A percentile compares a stretch with the other conserved stretches of the same genome.
phyloP scores from a whole-genome alignment of 192 early-diverging fungal species.

The Chytriomyces confervae region DNA sequence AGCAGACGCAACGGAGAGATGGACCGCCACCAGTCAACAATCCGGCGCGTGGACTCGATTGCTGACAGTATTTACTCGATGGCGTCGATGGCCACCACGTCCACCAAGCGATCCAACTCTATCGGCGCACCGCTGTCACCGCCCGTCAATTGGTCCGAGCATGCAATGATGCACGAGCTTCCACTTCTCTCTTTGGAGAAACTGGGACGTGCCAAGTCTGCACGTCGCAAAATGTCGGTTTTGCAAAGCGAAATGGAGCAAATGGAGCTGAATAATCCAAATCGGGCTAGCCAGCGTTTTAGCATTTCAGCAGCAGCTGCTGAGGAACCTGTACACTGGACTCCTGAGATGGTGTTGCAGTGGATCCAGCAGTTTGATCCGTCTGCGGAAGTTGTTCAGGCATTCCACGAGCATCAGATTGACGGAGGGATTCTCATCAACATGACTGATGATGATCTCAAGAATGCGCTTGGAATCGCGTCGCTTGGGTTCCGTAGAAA shows the following conservation, averaged over 20 bases:
- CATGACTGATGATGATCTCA: constrained; percentile 13
- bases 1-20: not conserved
- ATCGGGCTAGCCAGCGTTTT: not conserved
- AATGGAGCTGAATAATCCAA: not conserved
- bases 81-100: not conserved
- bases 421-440: constrained; percentile 5
- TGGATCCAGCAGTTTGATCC: constrained; percentile 16
- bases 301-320: not conserved
- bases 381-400: constrained; percentile 6
- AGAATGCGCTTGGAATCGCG: constrained; percentile 2
- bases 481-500: constrained; percentile 13
- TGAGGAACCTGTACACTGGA: not conserved
- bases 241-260: not conserved
- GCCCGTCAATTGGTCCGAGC: not conserved
- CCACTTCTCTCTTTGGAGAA: no score
- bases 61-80: not conserved
- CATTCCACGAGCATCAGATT: constrained; percentile 16
- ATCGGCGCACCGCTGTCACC: not conserved
- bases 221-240: not conserved
- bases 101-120: not conserved
- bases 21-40: not conserved
- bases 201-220: not conserved
- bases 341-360: constrained; percentile 6
- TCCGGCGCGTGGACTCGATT: not conserved
- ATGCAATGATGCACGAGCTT: not conserved